Evolutionary conservation across 2,329 filamentous ascomycete species (phyloP), one percentile per base, ranked within the genome.

Genomic region (Fusarium virguliforme): DNA sequence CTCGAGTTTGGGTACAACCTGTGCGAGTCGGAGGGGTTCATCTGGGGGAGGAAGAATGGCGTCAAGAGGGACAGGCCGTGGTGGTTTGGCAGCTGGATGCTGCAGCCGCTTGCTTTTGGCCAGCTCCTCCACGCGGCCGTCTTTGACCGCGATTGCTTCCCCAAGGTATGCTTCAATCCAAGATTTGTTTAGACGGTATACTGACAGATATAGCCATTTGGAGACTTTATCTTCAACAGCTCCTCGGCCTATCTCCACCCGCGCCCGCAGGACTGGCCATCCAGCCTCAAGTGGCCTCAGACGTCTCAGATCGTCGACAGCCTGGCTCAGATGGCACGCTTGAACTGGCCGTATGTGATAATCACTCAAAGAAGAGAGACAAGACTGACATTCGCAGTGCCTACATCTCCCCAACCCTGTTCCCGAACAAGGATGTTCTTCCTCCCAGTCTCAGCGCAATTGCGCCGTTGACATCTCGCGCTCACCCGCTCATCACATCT

Each of bases 1-100:
- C 84, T 97, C 38, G 95, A 99, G 79, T 96, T 95, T 73, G 86
- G 89, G 5, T 98, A 95, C 86, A 97, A 97, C 79, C 86, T 91
- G 22, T 86, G 94, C 6, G 93, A 97, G 77, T 90, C 91, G 48
- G 90, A 92, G 43, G 91, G 91, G 7, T 89, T 87, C 75, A 84
- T 91, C 55, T 91, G 89, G 89, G 89, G 88, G 2, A 83, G 83
- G 74, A 85, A 85, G 72, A 85, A 85, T 71, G 86, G 84, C 7
- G 67, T 75, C 24, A 88, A 87, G 75, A 87, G 90, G 73, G 88
- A 91, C 73, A 82, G 88, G 55, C 94, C 95, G 0, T 92, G 89
- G 89, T 95, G 93, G 93, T 93, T 92, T 83, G 93, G 93, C 24
- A 94, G 92, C 79, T 95, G 93, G 92, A 84, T 95, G 84, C 79